Evolutionary conservation across 768 basidiomycete genomes (phyloP).

Genomic region (Tricholoma bakamatsutake): DNA sequence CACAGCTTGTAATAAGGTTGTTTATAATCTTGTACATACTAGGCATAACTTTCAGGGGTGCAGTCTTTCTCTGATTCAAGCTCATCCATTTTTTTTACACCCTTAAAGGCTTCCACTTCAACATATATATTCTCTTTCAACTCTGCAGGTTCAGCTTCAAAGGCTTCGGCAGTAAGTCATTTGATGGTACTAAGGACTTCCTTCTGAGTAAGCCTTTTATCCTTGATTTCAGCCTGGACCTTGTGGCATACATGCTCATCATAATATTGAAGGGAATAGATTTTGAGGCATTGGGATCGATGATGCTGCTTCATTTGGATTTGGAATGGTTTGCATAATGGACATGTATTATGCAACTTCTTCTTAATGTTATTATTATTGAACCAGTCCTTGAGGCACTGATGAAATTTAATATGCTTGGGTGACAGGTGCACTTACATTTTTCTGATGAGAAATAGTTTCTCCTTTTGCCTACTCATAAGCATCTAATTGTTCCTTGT

Average conservation of each 20-base stretch:
- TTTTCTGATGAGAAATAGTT: neutral
- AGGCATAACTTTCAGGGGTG: neutral
- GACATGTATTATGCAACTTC: neutral
- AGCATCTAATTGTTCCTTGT: neutral
- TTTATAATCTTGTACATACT: neutral
- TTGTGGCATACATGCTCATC: neutral
- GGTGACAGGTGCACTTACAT: neutral
- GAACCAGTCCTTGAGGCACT: neutral
- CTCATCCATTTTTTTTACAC: neutral
- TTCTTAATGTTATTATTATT: neutral
- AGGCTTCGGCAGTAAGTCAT: neutral
- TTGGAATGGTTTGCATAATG: neutral
- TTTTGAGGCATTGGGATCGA: neutral
- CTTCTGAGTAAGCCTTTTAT: neutral
- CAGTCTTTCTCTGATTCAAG: neutral
- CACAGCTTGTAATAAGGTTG: neutral
- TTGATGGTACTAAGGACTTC: neutral
- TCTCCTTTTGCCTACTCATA: neutral
- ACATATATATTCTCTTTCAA: neutral
- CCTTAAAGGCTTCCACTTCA: neutral
- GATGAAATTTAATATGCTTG: neutral
- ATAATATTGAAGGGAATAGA: constrained; percentile 1
- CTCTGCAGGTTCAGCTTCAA: neutral
- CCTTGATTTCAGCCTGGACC: neutral
- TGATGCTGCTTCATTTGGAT: neutral